Base-by-base conservation (phyloP, 73 alveolate species). In the Effrenium voratum region DNA sequence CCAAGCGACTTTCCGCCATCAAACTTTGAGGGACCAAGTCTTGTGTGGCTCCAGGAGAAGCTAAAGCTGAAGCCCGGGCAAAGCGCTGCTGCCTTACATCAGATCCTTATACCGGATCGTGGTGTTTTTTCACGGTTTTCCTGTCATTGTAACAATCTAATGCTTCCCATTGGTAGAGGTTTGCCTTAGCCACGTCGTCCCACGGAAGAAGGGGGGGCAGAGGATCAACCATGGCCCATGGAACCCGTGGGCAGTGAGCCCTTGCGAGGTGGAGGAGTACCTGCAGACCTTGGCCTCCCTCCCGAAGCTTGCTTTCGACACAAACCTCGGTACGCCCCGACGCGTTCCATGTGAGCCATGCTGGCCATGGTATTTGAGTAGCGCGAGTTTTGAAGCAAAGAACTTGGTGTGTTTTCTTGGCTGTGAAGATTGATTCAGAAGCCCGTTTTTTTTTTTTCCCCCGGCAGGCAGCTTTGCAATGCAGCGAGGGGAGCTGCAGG, bases 401-500 rank as follows among this genome's bases (percentile, higher is more conserved):
- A 16, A 73, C n/a, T 19, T 5, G 47, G 4, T 32, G 81, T 5
- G 22, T 8, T 73, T 6, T 32, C 36, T 2, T 5, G 32, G n/a
- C 55, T 63, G 77, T 63, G 22, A 2, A 24, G n/a, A 24, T 16
- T 1, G 43, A 24, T 1, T 0, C 28, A 22, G 72, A 30, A 22
- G 22, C 47, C 15, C 5, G 59, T 10, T 5, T 40, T 76, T 28
- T 26, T 55, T 10, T 22, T n/a, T 5, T 24, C 30, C 43, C 32
- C 36, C 45, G 41, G 40, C 72, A 90, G 96, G 96, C n/a, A 90
- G 96, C 96, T 68, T 90, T 44, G 96, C 96, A 15, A 90, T 90
- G 96, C 96, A 90, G 75, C 96, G 68, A 32, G 96, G 96, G 26
- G 96, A 90, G 79, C 96, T 90, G 28, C 96, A 90, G 46, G 96